These are phyloP conservation scores for Drechslera avenae DNA, from an alignment of 2,329 filamentous ascomycete species.

Conservation along the genomic window DNA sequence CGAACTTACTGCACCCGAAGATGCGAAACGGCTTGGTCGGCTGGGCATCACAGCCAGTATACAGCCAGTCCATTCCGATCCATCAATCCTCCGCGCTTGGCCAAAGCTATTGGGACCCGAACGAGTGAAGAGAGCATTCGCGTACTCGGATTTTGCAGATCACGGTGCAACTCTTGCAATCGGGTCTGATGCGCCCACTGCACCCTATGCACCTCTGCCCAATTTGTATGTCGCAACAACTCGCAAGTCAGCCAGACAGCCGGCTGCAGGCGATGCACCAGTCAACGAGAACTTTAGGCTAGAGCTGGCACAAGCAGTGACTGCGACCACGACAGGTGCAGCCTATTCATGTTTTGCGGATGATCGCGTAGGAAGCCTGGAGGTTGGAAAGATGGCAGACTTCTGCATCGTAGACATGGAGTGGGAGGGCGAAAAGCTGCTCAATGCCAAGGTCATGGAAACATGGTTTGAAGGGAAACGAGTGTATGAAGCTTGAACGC, in stretches of 20 bases:
- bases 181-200: constrained; percentile 65
- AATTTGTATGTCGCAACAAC: constrained; percentile 67
- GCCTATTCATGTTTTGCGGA: constrained; percentile 66
- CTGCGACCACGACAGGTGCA: constrained; percentile 60
- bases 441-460: constrained; percentile 55
- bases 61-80: constrained; percentile 90
- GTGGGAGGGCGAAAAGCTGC: constrained; percentile 55
- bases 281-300: constrained; percentile 62
- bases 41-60: constrained; percentile 81
- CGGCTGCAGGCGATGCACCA: constrained; percentile 43
- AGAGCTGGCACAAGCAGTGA: constrained; percentile 59
- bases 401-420: constrained; percentile 61
- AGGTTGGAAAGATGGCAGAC: constrained; percentile 61
- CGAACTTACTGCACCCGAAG: constrained; percentile 61
- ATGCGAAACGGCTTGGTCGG: constrained; percentile 61
- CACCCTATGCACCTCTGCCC: constrained; percentile 59
- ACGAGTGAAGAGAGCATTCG: constrained; percentile 64
- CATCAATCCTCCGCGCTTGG: constrained; percentile 67
- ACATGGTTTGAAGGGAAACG: constrained; percentile 60
- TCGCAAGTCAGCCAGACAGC: constrained; percentile 60
- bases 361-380: constrained; percentile 58
- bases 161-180: constrained; percentile 61
- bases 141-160: constrained; percentile 65
- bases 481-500: constrained; percentile 24
- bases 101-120: constrained; percentile 60